Percentiles rank a stretch among this genome's conserved stretches.
These are phyloP conservation scores for Schwanniomyces pseudopolymorphus DNA, from an alignment of 805 yeast species.

Conservation along the genomic window DNA sequence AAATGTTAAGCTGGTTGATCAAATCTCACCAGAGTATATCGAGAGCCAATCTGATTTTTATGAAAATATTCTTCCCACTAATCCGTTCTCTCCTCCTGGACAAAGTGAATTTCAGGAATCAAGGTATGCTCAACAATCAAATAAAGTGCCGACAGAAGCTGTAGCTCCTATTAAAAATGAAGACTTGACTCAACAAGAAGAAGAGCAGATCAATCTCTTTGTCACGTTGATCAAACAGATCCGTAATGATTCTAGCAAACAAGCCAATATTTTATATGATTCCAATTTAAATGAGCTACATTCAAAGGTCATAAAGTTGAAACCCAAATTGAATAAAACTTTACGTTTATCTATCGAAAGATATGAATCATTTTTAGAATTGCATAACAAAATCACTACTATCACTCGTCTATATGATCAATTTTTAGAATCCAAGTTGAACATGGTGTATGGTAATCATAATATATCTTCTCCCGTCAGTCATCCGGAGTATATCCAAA, in stretches of 20 bases:
- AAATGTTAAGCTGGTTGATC: slow-evolving; percentile 8
- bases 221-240: slow-evolving; percentile 60
- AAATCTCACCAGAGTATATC: slow-evolving; percentile 19
- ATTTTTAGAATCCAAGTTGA: slow-evolving; percentile 55
- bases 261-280: slow-evolving; percentile 41
- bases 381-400: slow-evolving; percentile 77
- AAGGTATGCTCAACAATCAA: slow-evolving; percentile 1
- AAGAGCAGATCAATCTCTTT: slow-evolving; percentile 66
- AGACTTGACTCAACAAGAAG: slow-evolving; percentile 59
- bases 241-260: slow-evolving; percentile 47
- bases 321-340: slow-evolving; percentile 68
- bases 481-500: slow-evolving; percentile 1
- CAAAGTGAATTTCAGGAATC: slow-evolving; percentile 3
- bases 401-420: slow-evolving; percentile 76
- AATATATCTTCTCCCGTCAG: slow-evolving; percentile 8
- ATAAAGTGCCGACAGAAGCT: neutral
- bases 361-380: slow-evolving; percentile 64
- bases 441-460: slow-evolving; percentile 36
- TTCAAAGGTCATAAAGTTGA: slow-evolving; percentile 55
- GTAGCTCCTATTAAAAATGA: slow-evolving; percentile 9
- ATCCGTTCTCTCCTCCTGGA: slow-evolving; percentile 1
- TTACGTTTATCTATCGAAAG: slow-evolving; percentile 57
- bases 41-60: slow-evolving; percentile 23
- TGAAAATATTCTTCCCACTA: slow-evolving; percentile 25
- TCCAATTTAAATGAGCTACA: slow-evolving; percentile 57